Evolutionary conservation across 768 basidiomycete genomes (phyloP), one percentile per base, ranked within the genome.

Genomic region (Pseudohyphozyma bogoriensis): DNA sequence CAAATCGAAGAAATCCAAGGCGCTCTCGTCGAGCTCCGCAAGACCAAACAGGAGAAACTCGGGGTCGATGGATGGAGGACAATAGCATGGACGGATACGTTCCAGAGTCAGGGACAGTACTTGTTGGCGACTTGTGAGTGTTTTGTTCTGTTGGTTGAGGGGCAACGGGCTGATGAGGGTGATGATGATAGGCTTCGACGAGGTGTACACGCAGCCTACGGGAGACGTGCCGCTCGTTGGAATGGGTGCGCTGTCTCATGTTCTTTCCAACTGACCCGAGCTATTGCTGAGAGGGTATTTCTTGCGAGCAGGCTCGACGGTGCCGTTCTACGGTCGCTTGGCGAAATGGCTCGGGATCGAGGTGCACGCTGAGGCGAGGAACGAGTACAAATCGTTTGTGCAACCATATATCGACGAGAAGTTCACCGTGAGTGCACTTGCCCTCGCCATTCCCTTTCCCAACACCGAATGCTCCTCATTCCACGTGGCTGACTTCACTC

Each of bases 1-100:
- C 70, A 71, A 50, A 36, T 71, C 33, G 70, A 71, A 45, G 70
- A 71, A 52, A 60, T 71, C 10, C 63, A 65, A 20, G 67, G 67
- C 42, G 69, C 69, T 2, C 47, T 71, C 36, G 47, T 66, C 32
- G 63, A 69, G 44, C 58, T 70, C 7, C 59, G 63, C 18, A 40
- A 59, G 12, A 47, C 56, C 33, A 71, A 69, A 58, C 52, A 55
- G 15, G 67, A 71, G 29, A 57, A 56, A 31, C 49, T 69, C 7
- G 64, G 64, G 11, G 29, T 10, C 1, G 62, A 62, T 1, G 67
- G 57, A 2, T 69, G 65, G 63, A 51, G 64, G 9, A 65, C 61
- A 3, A 56, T 69, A 5, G 70, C 70, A 7, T 70, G 66, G 62
- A 59, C 69, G 13, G 70, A 71, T 53, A 62, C 59, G 8, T 71